Evolutionary conservation across 768 basidiomycete genomes (phyloP).

Genomic region (Mycena venus): DNA sequence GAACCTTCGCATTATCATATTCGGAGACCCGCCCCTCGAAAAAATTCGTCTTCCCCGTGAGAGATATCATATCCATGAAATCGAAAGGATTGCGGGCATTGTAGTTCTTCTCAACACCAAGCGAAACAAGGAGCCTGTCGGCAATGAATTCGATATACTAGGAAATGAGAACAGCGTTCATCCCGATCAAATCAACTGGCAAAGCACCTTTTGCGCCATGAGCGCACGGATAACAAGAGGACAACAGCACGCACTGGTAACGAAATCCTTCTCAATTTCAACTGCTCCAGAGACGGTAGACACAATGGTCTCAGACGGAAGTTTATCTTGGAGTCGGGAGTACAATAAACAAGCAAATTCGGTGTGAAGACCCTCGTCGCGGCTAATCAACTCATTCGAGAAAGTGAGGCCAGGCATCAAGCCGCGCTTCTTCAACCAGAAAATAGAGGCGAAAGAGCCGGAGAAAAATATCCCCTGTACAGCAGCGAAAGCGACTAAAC

Average conservation of each 20-base stretch:
- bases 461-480: constrained; percentile 91
- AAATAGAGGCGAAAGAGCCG: constrained; percentile 86
- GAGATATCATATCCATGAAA: constrained; percentile 2
- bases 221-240: no score
- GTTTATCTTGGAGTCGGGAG: constrained; percentile 3
- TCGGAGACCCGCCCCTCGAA: neutral
- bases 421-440: constrained; percentile 97
- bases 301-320: neutral
- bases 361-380: constrained; percentile 90
- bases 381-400: constrained; percentile 87
- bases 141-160: constrained; percentile 3
- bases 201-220: neutral
- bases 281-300: neutral
- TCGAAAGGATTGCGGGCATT: neutral
- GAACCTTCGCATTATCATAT: neutral
- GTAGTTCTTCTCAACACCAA: neutral
- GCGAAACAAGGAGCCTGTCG: neutral
- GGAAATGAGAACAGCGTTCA: neutral
- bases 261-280: neutral
- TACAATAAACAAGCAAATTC: constrained; percentile 87
- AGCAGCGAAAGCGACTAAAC: constrained; percentile 84
- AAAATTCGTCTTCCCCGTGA: neutral
- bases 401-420: constrained; percentile 92
- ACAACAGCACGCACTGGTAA: neutral
- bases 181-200: neutral